These are phyloP conservation scores for Naganishia cerealis DNA, from an alignment of 1,284 basidiomycete species.

Conservation along the genomic window DNA sequence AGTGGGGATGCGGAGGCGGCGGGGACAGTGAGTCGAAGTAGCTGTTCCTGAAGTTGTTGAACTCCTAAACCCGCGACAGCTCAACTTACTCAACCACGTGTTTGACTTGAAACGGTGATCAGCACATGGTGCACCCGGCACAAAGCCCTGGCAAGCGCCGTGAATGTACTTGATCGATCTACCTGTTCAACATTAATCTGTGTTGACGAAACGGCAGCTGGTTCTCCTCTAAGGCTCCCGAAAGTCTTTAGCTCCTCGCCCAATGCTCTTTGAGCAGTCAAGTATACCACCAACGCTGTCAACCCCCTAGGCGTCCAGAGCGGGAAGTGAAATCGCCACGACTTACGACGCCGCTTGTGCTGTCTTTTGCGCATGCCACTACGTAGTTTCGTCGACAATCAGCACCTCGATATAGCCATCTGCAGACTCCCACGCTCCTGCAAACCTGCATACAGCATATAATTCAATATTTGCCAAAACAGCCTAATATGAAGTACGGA, in stretches of 20 bases:
- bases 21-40: too few relatives aligned
- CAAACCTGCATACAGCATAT: background rate
- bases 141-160: too few relatives aligned
- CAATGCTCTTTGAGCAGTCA: background rate
- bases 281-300: too few relatives aligned
- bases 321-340: background rate
- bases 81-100: too few relatives aligned
- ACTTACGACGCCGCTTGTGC: background rate
- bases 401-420: background rate
- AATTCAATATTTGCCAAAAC: background rate
- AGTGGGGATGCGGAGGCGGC: too few relatives aligned
- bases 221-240: background rate
- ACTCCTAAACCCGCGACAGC: too few relatives aligned
- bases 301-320: background rate
- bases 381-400: background rate
- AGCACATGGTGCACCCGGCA: too few relatives aligned
- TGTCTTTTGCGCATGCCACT: background rate
- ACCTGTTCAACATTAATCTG: too few relatives aligned
- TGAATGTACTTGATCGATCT: too few relatives aligned
- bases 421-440: background rate
- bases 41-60: too few relatives aligned
- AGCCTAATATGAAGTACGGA: conserved; percentile 50
- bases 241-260: background rate
- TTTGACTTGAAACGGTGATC: too few relatives aligned
- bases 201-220: too few relatives aligned